Base-by-base conservation (phyloP, 495 filamentous ascomycete genomes). In the Lentithecium fluviatile region DNA sequence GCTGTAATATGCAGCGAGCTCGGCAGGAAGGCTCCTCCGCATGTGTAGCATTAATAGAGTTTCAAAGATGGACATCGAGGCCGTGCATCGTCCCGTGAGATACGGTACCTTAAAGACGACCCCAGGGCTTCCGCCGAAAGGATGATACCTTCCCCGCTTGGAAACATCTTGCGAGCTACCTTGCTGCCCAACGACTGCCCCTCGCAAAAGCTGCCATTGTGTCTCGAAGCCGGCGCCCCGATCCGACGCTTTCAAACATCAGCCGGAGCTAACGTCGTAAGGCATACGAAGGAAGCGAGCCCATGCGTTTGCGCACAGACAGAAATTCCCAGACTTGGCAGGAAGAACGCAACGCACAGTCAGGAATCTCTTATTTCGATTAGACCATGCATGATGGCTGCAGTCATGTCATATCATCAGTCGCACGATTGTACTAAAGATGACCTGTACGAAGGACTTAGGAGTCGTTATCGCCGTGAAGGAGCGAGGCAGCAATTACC, bases 311-410 rank as follows among this genome's bases (percentile, higher is more conserved):
- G 40, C 19, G 40, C 40, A 43, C 40, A 43, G 40, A 43, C 40
- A n/a, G 19, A 43, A 43, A 43, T 43, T 43, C 40, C 40, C 40
- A 15, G 40, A 43, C 40, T 43, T 43, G 40, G 40, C 40, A 43
- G 40, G 40, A 43, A 20, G 19, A n/a, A n/a, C 19, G 40, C 19
- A 43, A 20, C 40, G 40, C 40, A 43, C 40, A 43, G 40, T 6
- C 40, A 20, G 40, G 40, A n/a, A 43, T 15, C 19, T 43, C 40
- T 15, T 43, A 15, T 43, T 13, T 43, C 40, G 40, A 15, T 43
- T 20, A 43, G 19, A 5, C 4, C 40, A 43, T 43, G 40, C 5
- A 15, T 6, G 40, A n/a, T 20, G 13, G 19, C 13, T 20, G 40
- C 15, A 6, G 19, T n/a, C 36, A 38, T 43, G 40, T 6, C 40